Conservation (phyloP, 2,329 filamentous ascomycete species). For the Cordyceps tenuipes region DNA sequence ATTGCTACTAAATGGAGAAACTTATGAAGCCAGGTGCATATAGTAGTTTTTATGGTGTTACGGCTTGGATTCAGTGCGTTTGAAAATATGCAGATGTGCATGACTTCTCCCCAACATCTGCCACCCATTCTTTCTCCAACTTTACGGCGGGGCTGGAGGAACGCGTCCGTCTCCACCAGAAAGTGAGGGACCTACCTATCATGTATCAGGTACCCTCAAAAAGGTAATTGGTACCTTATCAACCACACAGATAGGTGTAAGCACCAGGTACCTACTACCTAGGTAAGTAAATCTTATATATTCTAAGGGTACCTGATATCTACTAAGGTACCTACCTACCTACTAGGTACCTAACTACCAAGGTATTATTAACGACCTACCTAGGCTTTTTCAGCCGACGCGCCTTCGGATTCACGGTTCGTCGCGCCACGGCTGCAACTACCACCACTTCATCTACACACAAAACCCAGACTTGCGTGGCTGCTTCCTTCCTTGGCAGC, state of each 20-base stretch:
- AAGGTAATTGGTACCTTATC: no score
- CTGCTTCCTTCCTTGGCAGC: not conserved
- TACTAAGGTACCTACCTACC: no score
- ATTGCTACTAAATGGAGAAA: not conserved
- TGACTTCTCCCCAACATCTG: not conserved
- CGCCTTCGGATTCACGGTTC: not conserved
- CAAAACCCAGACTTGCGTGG: not conserved
- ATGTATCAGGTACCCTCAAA: no score
- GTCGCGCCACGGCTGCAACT: not conserved
- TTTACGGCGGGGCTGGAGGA: not conserved
- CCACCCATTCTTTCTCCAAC: not conserved
- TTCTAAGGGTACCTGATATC: no score
- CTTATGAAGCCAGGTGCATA: not conserved
- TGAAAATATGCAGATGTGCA: no score
- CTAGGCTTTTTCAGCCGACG: not conserved
- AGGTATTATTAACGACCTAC: no score
- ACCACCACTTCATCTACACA: not conserved
- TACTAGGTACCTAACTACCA: not conserved
- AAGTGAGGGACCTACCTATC: no score
- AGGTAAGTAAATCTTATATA: no score
- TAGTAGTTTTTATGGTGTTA: not conserved
- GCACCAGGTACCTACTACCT: no score
- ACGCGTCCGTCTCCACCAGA: not conserved
- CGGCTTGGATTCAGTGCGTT: not conserved
- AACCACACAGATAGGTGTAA: no score